Base-by-base conservation (phyloP, 176 grass and related monocot genomes). In the Lolium perenne region DNA sequence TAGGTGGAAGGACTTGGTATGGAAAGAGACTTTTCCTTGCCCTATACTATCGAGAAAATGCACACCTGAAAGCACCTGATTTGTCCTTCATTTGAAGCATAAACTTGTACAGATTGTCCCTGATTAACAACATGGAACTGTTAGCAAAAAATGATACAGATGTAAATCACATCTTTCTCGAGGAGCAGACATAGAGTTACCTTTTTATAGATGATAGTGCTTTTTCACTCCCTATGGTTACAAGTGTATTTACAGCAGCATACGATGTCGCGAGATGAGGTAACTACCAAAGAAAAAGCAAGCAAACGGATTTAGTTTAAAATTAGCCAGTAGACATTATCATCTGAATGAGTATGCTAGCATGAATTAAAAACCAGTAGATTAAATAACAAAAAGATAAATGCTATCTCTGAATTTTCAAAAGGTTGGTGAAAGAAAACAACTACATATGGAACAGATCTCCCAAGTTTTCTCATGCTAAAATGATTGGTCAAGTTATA, bases 181-280 rank as follows among this genome's bases (percentile, higher is more conserved):
- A 64, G 56, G 71, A 49, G 43, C 10, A 65, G 45, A 41, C 68
- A 76, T 79, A 77, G 41, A 79, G n/a, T 71, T 83, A 95, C 96
- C 93, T 98, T 77, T 98, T 91, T 88, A 98, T 91, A 29, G 96
- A 98, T 88, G 88, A 95, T 16, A 98, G 71, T 29, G 96, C 93
- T 38, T 14, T 92, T 84, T 95, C 88, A 71, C 86, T 95, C 67
- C 96, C 96, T 81, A 98, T 90, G 80, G 88, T 88, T 62, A 95
- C 53, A 81, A 98, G 92, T 53, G 93, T 86, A 80, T 98, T 98
- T 76, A 98, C 92, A 26, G 96, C 96, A 88, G 93, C 93, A 88
- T 98, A 98, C 81, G 96, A 91, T 45, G 96, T 98, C 92, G 96
- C 96, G 64, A 98, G 88, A 94, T 98, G 96, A 86, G 96, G 92